A percentile compares a stretch with the other conserved stretches of the same genome.
Evolutionary conservation across 1,284 basidiomycete genomes (phyloP).

Genomic region (Kalmanozyma brasiliensis): DNA sequence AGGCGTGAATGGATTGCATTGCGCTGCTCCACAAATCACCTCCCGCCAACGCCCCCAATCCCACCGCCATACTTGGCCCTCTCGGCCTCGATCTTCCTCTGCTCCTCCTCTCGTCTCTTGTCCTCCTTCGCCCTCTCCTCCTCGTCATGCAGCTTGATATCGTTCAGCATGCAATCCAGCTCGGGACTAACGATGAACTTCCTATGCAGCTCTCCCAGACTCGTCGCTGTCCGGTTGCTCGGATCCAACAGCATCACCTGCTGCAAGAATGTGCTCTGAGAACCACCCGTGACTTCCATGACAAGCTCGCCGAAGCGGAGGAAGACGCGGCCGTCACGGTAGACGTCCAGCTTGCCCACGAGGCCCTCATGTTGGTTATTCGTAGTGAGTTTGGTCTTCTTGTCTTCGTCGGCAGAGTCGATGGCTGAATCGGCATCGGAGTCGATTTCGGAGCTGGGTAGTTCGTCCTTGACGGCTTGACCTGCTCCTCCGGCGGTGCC

Average conservation of each 20-base stretch:
- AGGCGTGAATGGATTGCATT: too few species aligned
- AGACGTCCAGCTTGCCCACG: constrained; percentile 61
- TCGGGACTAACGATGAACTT: constrained; percentile 87
- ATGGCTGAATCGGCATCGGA: constrained; percentile 5
- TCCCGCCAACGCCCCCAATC: constrained; percentile 16
- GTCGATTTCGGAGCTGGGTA: constrained; percentile 24
- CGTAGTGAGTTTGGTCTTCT: constrained; percentile 14
- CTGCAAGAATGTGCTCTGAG: constrained; percentile 87
- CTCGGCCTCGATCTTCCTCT: constrained; percentile 27
- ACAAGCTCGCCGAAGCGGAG: constrained; percentile 59
- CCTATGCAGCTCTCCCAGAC: constrained; percentile 86
- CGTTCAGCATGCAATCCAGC: constrained; percentile 79
- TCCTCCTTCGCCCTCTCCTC: constrained; percentile 23
- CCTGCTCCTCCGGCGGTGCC: constrained; percentile 53
- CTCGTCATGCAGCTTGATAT: constrained; percentile 59
- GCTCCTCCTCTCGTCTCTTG: constrained; percentile 8
- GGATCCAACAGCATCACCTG: constrained; percentile 82
- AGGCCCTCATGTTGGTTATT: constrained; percentile 46
- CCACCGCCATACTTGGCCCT: constrained; percentile 23
- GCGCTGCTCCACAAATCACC: too few species aligned
- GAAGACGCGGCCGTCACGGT: constrained; percentile 59
- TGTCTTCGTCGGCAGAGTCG: constrained; percentile 19
- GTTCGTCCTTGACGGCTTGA: constrained; percentile 13
- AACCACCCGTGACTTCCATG: constrained; percentile 76
- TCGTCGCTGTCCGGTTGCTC: constrained; percentile 73